A percentile compares a stretch with the other conserved stretches of the same genome.
Evolutionary conservation across 176 grass and related monocot genomes (phyloP).

Genomic region (Phyllostachys edulis): DNA sequence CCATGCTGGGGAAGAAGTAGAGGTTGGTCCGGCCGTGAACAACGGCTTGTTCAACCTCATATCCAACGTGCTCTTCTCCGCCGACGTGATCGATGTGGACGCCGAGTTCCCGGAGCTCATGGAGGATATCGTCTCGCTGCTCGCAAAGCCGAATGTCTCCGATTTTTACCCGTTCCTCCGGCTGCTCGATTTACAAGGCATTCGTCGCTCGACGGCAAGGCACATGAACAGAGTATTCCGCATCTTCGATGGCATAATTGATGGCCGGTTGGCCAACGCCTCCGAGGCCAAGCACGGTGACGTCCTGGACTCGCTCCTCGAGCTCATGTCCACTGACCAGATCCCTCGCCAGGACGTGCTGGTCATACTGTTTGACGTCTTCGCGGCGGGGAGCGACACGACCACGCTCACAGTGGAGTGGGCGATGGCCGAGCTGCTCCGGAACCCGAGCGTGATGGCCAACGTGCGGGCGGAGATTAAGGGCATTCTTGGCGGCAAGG

Average conservation of each 20-base stretch:
- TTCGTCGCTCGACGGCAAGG: not conserved
- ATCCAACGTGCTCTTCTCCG: conserved; percentile 26
- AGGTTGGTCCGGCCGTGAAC: conserved; percentile 23
- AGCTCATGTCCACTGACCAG: conserved; percentile 21
- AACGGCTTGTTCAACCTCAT: conserved; percentile 34
- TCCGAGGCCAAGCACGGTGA: not conserved
- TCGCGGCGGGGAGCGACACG: conserved; percentile 35
- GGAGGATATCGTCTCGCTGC: not conserved
- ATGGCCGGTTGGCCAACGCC: not conserved
- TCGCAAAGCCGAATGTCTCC: conserved; percentile 37
- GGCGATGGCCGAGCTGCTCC: conserved; percentile 52
- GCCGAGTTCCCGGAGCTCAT: conserved; percentile 5
- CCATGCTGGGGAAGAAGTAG: not conserved
- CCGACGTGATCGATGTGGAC: conserved; percentile 30
- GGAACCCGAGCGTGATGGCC: conserved; percentile 30
- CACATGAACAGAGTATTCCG: not conserved
- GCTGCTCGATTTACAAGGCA: conserved; percentile 39
- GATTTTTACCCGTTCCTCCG: conserved; percentile 40
- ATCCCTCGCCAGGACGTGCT: conserved; percentile 3
- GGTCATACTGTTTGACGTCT: conserved; percentile 33
- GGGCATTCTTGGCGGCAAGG: not conserved
- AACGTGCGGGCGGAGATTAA: conserved; percentile 28
- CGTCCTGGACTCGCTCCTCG: conserved; percentile 43
- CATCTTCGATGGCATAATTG: conserved; percentile 24
- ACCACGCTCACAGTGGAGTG: conserved; percentile 34